Evolutionary conservation across 1,284 basidiomycete species (phyloP).

Genomic region (Schizophyllum commune): DNA sequence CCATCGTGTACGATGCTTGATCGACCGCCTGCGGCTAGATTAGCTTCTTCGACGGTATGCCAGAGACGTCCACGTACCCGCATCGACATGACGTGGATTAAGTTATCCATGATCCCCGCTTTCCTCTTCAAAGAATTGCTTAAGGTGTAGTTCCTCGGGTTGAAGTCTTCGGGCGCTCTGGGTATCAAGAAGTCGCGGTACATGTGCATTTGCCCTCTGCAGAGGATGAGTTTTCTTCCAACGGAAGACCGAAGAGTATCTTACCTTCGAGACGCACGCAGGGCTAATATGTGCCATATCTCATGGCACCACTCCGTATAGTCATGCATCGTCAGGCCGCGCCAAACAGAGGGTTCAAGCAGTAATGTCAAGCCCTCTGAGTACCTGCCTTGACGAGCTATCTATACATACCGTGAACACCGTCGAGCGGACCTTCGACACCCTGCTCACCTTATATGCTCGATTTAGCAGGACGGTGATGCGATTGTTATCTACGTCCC

Average conservation of each 20-base stretch:
- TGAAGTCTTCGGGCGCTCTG: slow-evolving; percentile 45
- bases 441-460: slow-evolving; percentile 47
- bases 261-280: slow-evolving; percentile 63
- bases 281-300: slow-evolving; percentile 66
- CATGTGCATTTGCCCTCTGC: slow-evolving; percentile 51
- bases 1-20: slow-evolving; percentile 54
- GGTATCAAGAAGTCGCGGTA: slow-evolving; percentile 58
- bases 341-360: slow-evolving; percentile 64
- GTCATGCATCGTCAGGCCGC: slow-evolving; percentile 51
- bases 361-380: slow-evolving; percentile 52
- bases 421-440: slow-evolving; percentile 6
- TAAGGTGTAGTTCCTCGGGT: slow-evolving; percentile 44
- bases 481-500: slow-evolving; percentile 51
- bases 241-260: slow-evolving; percentile 1
- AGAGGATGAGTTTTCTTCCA: slow-evolving; percentile 6
- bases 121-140: slow-evolving; percentile 19
- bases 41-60: neutral
- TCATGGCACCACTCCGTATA: slow-evolving; percentile 63
- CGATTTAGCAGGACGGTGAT: slow-evolving; percentile 55
- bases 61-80: slow-evolving; percentile 33
- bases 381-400: slow-evolving; percentile 62
- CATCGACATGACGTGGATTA: slow-evolving; percentile 57
- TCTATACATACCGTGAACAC: slow-evolving; percentile 30
- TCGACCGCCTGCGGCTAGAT: slow-evolving; percentile 34
- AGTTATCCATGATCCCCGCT: slow-evolving; percentile 50